Percentiles rank a stretch among this genome's conserved stretches.
phyloP scores from a whole-genome alignment of 2,329 filamentous ascomycete genomes.

The Colletotrichum ledebouriae region DNA sequence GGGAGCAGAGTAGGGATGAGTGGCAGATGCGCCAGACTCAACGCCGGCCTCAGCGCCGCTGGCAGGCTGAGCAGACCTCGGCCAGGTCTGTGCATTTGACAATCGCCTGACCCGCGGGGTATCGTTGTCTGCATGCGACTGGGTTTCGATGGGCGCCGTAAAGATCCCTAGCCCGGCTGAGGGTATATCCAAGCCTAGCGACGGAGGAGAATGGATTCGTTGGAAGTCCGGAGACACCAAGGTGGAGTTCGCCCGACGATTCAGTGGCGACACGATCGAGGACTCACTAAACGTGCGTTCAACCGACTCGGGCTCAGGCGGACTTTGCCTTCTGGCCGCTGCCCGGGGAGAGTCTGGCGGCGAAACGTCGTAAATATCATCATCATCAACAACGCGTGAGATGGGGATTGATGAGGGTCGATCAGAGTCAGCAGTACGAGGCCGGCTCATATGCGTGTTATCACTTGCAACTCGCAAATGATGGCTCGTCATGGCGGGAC shows the following conservation, averaged over 20 bases:
- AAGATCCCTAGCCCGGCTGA: conserved; percentile 44
- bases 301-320: not conserved
- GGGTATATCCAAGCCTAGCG: conserved; percentile 50
- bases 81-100: conserved; percentile 63
- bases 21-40: conserved; percentile 32
- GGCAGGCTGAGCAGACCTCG: conserved; percentile 50
- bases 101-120: conserved; percentile 46
- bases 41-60: conserved; percentile 17
- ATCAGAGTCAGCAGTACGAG: conserved; percentile 34
- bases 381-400: conserved; percentile 49
- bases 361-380: conserved; percentile 63
- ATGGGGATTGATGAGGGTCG: conserved; percentile 33
- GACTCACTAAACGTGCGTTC: conserved; percentile 20
- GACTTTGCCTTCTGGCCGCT: conserved; percentile 38
- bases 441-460: conserved; percentile 30
- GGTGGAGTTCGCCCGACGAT: conserved; percentile 12
- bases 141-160: conserved; percentile 18
- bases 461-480: conserved; percentile 42
- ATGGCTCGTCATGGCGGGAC: conserved; percentile 10
- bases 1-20: conserved; percentile 59
- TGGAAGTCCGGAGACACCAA: conserved; percentile 2
- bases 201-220: conserved; percentile 17
- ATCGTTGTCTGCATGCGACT: conserved; percentile 21
- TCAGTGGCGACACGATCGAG: conserved; percentile 16
- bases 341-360: conserved; percentile 58